Evolutionary conservation across 2,329 filamentous ascomycete species (phyloP).

Genomic region (Grosmannia clavigera): DNA sequence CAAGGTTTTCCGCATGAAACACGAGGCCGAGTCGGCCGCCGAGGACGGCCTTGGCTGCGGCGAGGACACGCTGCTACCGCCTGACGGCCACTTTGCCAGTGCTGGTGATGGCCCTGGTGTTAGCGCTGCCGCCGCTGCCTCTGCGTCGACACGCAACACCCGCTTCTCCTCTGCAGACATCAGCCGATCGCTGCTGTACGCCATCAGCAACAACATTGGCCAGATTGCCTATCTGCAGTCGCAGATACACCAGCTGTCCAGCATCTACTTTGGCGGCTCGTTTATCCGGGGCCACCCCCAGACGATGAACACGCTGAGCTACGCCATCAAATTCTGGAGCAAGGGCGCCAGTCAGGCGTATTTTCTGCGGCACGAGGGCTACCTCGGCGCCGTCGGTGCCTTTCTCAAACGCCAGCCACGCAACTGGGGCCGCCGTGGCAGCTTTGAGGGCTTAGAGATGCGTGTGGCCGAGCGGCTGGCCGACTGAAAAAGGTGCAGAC

Average conservation of each 20-base stretch:
- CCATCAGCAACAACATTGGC: conserved; percentile 94
- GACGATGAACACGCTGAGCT: conserved; percentile 94
- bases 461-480: not conserved
- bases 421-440: conserved; percentile 81
- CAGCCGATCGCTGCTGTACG: conserved; percentile 81
- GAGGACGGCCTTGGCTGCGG: conserved; percentile 64
- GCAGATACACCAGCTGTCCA: conserved; percentile 78
- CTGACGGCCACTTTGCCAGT: conserved; percentile 60
- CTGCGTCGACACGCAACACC: conserved; percentile 18
- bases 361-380: conserved; percentile 90
- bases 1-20: conserved; percentile 90
- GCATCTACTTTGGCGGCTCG: conserved; percentile 95
- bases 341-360: conserved; percentile 90
- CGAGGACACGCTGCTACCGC: conserved; percentile 87
- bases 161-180: conserved; percentile 75
- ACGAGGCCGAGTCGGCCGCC: conserved; percentile 64
- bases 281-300: conserved; percentile 95
- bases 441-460: conserved; percentile 22
- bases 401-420: conserved; percentile 83
- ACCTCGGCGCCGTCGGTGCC: conserved; percentile 84
- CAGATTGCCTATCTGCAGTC: conserved; percentile 97
- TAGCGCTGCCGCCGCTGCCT: not conserved
- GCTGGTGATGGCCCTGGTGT: conserved; percentile 17
- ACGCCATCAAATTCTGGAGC: conserved; percentile 94
- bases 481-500: not conserved